phyloP scores from a whole-genome alignment of 495 filamentous ascomycete species.

The Penicillium pancosmium region DNA sequence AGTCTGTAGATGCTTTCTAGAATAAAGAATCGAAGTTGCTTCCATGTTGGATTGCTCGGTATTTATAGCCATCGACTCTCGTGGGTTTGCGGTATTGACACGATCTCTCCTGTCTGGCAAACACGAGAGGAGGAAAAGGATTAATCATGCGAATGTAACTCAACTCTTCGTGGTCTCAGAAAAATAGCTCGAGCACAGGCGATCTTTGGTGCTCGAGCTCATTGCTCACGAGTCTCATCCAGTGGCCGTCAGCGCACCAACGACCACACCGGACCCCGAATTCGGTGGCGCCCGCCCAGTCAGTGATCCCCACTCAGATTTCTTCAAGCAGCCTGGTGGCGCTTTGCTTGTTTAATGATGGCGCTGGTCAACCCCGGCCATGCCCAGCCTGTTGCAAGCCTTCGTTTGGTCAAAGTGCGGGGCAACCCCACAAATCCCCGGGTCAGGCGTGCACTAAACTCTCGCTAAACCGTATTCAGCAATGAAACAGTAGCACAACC shows the following conservation, averaged over 20 bases:
- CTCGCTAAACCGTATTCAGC: background rate
- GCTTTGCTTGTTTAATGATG: background rate
- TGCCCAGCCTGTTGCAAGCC: too few relatives aligned
- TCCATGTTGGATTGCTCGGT: background rate
- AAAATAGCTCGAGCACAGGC: background rate
- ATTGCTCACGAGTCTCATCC: background rate
- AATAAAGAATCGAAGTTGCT: background rate
- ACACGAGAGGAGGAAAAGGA: background rate
- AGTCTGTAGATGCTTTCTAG: background rate
- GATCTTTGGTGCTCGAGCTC: conserved; percentile 1
- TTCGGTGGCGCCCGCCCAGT: background rate
- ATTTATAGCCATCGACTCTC: background rate
- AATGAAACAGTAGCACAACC: background rate
- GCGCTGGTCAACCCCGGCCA: background rate
- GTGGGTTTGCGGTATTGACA: background rate
- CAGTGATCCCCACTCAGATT: background rate
- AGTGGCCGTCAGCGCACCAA: background rate
- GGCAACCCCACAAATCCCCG: conserved; percentile 1
- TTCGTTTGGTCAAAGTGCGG: background rate
- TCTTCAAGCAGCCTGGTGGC: background rate
- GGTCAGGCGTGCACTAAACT: background rate
- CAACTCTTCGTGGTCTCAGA: background rate
- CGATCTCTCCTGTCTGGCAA: background rate
- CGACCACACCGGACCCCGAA: background rate
- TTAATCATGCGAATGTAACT: background rate